phyloP scores from a whole-genome alignment of 139 green algal species.

The Tetradesmus obliquus region DNA sequence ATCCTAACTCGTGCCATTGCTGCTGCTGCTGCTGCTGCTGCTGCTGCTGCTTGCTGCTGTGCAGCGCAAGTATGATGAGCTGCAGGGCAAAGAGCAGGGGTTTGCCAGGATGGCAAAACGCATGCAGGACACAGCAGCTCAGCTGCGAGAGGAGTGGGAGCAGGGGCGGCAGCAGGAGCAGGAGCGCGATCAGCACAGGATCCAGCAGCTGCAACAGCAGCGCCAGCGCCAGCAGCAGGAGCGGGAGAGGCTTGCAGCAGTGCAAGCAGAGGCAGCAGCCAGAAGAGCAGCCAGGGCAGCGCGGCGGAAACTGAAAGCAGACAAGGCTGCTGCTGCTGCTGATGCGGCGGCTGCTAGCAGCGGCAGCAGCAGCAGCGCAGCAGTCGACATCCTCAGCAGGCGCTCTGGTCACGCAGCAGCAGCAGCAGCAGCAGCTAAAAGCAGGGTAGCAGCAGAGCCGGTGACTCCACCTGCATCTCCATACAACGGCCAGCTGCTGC shows the following conservation, averaged over 20 bases:
- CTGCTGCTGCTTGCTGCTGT: background rate
- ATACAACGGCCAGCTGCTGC: background rate
- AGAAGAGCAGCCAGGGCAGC: background rate
- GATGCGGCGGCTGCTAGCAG: background rate
- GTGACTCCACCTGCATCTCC: background rate
- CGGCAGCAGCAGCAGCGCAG: background rate
- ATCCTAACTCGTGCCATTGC: background rate
- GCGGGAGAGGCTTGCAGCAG: background rate
- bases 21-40: background rate
- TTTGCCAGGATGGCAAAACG: background rate
- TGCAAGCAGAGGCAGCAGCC: background rate
- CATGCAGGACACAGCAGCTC: background rate
- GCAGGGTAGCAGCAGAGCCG: background rate
- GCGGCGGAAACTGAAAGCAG: background rate
- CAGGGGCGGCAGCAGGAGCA: background rate
- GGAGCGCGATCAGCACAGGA: background rate
- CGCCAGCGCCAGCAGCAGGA: background rate
- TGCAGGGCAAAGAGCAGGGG: background rate
- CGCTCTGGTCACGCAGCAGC: background rate
- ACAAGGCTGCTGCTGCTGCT: background rate
- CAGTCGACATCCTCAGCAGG: background rate
- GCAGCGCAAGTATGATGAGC: conserved; percentile 11
- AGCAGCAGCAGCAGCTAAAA: background rate
- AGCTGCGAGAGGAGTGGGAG: background rate
- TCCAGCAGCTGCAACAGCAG: background rate